Conservation (phyloP, 1,284 basidiomycete species). For the Leccinum variabile region DNA sequence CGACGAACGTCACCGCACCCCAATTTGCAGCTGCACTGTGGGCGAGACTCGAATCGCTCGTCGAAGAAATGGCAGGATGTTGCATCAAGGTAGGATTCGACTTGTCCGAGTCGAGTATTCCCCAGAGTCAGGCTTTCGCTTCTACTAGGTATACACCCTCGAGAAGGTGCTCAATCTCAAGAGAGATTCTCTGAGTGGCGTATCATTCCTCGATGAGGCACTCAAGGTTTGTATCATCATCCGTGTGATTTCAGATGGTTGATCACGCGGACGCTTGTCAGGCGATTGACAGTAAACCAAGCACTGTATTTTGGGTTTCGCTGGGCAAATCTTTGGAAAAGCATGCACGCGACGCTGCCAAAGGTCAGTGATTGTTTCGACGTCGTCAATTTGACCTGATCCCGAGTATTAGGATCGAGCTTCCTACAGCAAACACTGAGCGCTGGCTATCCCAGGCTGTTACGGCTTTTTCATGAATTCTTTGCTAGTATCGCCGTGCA, state of each 20-base stretch:
- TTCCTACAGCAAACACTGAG: slow-evolving; percentile 88
- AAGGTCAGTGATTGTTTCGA: slow-evolving; percentile 50
- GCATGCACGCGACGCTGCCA: slow-evolving; percentile 72
- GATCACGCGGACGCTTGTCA: slow-evolving; percentile 31
- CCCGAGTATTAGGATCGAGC: slow-evolving; percentile 54
- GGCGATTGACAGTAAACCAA: slow-evolving; percentile 88
- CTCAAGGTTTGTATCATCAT: slow-evolving; percentile 66
- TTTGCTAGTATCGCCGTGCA: slow-evolving; percentile 93
- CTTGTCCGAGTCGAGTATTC: background rate
- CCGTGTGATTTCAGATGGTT: background rate
- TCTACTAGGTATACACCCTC: slow-evolving; percentile 81
- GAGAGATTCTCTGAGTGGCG: slow-evolving; percentile 75
- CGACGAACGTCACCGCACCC: slow-evolving; percentile 77
- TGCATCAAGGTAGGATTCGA: slow-evolving; percentile 73
- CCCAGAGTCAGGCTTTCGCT: slow-evolving; percentile 1
- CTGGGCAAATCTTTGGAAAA: slow-evolving; percentile 79
- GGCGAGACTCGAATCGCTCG: slow-evolving; percentile 77
- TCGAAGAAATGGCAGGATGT: slow-evolving; percentile 87
- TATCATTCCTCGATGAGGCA: slow-evolving; percentile 86
- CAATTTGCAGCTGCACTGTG: slow-evolving; percentile 85
- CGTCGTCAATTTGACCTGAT: slow-evolving; percentile 2
- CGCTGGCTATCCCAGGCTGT: slow-evolving; percentile 79
- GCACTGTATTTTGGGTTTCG: slow-evolving; percentile 83
- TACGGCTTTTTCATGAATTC: slow-evolving; percentile 93
- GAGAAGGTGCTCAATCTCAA: slow-evolving; percentile 92